Conservation (phyloP, 2,329 filamentous ascomycete species). For the Tolypocladium inflatum region DNA sequence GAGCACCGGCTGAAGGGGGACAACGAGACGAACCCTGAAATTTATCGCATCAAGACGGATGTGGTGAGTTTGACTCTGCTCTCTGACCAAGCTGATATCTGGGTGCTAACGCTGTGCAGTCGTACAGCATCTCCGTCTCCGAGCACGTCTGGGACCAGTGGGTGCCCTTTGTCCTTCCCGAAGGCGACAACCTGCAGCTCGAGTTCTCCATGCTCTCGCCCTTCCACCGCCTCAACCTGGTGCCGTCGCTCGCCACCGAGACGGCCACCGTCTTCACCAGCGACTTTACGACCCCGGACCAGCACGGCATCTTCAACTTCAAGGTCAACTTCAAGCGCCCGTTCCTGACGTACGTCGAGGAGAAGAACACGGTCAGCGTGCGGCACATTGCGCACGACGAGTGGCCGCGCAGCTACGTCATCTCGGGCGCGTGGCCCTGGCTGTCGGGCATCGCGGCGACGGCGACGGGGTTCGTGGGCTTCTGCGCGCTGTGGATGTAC, state of each 20-base stretch:
- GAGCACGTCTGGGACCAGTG: conserved; percentile 72
- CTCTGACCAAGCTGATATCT: not conserved
- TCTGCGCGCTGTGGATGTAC: conserved; percentile 83
- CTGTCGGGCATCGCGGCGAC: conserved; percentile 81
- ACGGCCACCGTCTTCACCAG: conserved; percentile 66
- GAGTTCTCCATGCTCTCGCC: conserved; percentile 99
- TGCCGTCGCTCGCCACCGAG: conserved; percentile 43
- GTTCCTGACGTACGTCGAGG: conserved; percentile 79
- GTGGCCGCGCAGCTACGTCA: conserved; percentile 83
- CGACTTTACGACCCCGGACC: conserved; percentile 79
- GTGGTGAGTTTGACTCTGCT: conserved; percentile 56
- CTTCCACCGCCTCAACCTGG: conserved; percentile 79
- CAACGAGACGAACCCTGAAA: conserved; percentile 65
- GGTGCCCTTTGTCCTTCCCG: conserved; percentile 61
- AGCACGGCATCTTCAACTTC: conserved; percentile 99
- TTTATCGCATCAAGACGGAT: conserved; percentile 95
- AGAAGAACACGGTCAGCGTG: conserved; percentile 91
- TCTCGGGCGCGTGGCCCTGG: conserved; percentile 91
- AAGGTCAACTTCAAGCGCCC: conserved; percentile 94
- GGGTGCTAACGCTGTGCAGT: conserved; percentile 35
- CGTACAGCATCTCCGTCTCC: conserved; percentile 80
- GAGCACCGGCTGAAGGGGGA: conserved; percentile 59
- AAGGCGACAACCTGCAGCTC: conserved; percentile 71
- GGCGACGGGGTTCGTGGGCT: conserved; percentile 72
- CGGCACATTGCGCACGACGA: conserved; percentile 96